Evolutionary conservation across 805 yeast genomes (phyloP).

Genomic region (Starmerella roubikii): DNA sequence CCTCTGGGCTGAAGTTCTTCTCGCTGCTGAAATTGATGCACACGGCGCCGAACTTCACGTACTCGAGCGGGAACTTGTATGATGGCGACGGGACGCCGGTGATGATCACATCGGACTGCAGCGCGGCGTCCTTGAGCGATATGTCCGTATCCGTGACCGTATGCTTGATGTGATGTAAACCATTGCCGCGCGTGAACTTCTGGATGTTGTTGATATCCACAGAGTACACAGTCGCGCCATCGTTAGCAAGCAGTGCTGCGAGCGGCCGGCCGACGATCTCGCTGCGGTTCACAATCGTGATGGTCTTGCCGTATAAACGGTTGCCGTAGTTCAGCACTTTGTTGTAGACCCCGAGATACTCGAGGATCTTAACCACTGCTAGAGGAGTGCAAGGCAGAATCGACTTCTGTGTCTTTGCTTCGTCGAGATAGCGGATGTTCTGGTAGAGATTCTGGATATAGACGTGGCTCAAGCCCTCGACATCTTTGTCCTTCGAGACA

Average conservation of each 20-base stretch:
- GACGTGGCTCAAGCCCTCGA: conserved; percentile 83
- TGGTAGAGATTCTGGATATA: conserved; percentile 93
- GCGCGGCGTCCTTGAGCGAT: conserved; percentile 51
- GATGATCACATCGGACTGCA: conserved; percentile 75
- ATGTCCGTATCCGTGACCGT: conserved; percentile 48
- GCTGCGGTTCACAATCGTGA: conserved; percentile 81
- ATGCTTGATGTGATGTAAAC: conserved; percentile 67
- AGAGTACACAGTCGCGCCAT: conserved; percentile 92
- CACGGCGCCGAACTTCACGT: conserved; percentile 74
- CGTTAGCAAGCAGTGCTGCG: conserved; percentile 91
- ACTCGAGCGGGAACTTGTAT: conserved; percentile 77
- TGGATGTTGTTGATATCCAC: conserved; percentile 80
- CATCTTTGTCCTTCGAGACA: conserved; percentile 83
- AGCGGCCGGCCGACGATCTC: conserved; percentile 96
- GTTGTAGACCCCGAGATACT: conserved; percentile 80
- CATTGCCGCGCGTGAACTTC: conserved; percentile 87
- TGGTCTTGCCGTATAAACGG: conserved; percentile 81
- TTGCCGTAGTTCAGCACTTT: conserved; percentile 73
- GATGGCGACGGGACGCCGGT: conserved; percentile 84
- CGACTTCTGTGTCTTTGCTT: conserved; percentile 51
- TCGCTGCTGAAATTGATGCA: conserved; percentile 81
- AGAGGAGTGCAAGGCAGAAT: conserved; percentile 94
- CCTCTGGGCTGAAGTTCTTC: conserved; percentile 67
- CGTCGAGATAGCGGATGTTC: conserved; percentile 73
- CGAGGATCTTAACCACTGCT: conserved; percentile 86